A percentile compares a stretch with the other conserved stretches of the same genome.
These are phyloP conservation scores for Boeremia lycopersici DNA, from an alignment of 2,329 filamentous ascomycete species.

Conservation along the genomic window DNA sequence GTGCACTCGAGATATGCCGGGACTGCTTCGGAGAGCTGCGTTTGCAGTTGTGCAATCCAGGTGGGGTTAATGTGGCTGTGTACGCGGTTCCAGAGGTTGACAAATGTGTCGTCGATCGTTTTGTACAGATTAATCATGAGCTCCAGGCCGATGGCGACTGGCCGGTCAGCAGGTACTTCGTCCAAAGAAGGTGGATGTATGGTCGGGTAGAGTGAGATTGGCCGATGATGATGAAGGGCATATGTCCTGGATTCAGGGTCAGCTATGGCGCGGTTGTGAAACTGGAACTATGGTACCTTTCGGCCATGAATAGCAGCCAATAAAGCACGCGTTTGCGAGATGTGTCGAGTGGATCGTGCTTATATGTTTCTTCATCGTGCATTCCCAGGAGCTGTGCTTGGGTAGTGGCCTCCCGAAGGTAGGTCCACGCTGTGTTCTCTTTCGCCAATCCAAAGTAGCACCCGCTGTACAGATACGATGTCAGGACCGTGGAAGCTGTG, in stretches of 20 bases:
- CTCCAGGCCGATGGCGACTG: constrained; percentile 63
- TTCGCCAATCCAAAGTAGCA: constrained; percentile 67
- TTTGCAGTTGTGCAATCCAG: constrained; percentile 56
- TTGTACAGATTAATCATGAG: constrained; percentile 66
- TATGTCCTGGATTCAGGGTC: constrained; percentile 57
- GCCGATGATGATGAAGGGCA: constrained; percentile 67
- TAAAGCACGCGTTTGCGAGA: constrained; percentile 63
- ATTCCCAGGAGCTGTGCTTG: constrained; percentile 64
- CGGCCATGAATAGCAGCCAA: constrained; percentile 68
- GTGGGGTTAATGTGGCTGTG: constrained; percentile 52
- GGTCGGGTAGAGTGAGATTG: constrained; percentile 65
- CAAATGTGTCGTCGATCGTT: constrained; percentile 67
- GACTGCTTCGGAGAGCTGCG: constrained; percentile 59
- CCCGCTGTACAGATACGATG: constrained; percentile 66
- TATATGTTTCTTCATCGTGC: constrained; percentile 64
- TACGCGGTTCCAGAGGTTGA: constrained; percentile 68
- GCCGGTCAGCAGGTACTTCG: constrained; percentile 59
- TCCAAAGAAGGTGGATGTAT: constrained; percentile 60
- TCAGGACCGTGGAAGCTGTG: constrained; percentile 63
- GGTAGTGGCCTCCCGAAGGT: constrained; percentile 65
- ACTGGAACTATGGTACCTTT: constrained; percentile 52
- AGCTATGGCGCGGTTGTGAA: background rate
- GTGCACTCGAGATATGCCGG: constrained; percentile 63
- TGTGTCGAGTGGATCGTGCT: constrained; percentile 56
- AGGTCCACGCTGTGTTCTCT: constrained; percentile 67